Conservation (phyloP, 176 grass and related monocot species). For the Ensete ventricosum region DNA sequence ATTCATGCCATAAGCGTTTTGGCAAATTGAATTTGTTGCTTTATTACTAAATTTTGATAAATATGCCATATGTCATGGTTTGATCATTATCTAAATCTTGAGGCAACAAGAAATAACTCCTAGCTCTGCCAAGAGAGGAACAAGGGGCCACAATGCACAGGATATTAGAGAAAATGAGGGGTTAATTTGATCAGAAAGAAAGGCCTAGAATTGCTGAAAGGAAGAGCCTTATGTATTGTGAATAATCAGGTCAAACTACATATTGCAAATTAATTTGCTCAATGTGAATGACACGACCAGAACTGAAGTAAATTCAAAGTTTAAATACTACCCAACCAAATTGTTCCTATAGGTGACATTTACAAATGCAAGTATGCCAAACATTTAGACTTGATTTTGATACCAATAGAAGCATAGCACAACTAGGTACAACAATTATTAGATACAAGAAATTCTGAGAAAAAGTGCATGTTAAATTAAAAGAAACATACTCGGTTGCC, state of each 20-base stretch:
- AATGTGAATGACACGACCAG: background rate
- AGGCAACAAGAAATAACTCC: too few species aligned
- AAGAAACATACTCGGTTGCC: constrained; percentile 71
- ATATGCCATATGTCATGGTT: too few species aligned
- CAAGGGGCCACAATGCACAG: too few species aligned
- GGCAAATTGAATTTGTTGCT: too few species aligned
- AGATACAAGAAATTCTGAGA: background rate
- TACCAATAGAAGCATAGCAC: background rate
- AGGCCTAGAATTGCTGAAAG: background rate
- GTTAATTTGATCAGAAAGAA: too few species aligned
- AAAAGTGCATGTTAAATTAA: background rate
- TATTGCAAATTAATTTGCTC: background rate
- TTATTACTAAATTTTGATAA: too few species aligned
- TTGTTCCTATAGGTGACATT: background rate
- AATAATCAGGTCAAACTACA: background rate
- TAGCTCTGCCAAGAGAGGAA: too few species aligned
- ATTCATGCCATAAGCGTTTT: too few species aligned
- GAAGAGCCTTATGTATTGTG: background rate
- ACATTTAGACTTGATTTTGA: background rate
- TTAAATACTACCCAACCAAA: background rate
- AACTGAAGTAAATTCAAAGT: background rate
- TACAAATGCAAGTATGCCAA: background rate
- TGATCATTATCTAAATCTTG: too few species aligned
- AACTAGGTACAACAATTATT: background rate
- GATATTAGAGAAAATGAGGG: too few species aligned